These are phyloP conservation scores for Kwoniella heveanensis DNA, from an alignment of 768 basidiomycete species.

Conservation along the genomic window DNA sequence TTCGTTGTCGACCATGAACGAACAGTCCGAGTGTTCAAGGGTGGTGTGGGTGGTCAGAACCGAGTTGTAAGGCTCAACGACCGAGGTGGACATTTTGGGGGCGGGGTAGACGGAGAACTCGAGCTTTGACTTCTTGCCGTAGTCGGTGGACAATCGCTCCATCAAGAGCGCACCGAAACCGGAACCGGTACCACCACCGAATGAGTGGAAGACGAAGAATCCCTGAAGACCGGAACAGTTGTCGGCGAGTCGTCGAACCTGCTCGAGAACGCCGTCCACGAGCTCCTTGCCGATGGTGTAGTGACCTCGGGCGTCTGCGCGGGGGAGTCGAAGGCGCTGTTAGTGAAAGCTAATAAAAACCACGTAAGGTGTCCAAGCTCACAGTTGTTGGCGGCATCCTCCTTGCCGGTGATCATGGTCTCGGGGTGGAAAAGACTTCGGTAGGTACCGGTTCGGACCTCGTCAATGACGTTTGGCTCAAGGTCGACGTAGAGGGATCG, in stretches of 20 bases:
- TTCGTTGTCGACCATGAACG: conserved; percentile 99
- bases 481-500: conserved; percentile 80
- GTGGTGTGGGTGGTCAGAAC: conserved; percentile 98
- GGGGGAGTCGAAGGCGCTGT: background rate
- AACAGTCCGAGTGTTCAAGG: conserved; percentile 99
- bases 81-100: conserved; percentile 88
- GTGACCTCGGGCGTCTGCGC: conserved; percentile 93
- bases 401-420: conserved; percentile 94
- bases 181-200: conserved; percentile 98
- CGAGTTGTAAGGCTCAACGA: conserved; percentile 96
- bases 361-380: conserved; percentile 28
- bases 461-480: conserved; percentile 96
- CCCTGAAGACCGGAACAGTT: conserved; percentile 98
- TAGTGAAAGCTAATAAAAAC: too few relatives aligned
- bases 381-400: conserved; percentile 99
- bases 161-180: conserved; percentile 97
- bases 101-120: conserved; percentile 99
- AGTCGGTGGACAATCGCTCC: conserved; percentile 95
- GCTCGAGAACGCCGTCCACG: conserved; percentile 96
- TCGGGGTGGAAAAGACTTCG: conserved; percentile 98
- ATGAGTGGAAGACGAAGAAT: conserved; percentile 99
- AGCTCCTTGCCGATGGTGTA: conserved; percentile 99
- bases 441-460: conserved; percentile 93
- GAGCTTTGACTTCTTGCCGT: conserved; percentile 98
- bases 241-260: conserved; percentile 92